Evolutionary conservation across 495 filamentous ascomycete species (phyloP), one percentile per base, ranked within the genome.

Genomic region (Tuber microsphaerosporum): DNA sequence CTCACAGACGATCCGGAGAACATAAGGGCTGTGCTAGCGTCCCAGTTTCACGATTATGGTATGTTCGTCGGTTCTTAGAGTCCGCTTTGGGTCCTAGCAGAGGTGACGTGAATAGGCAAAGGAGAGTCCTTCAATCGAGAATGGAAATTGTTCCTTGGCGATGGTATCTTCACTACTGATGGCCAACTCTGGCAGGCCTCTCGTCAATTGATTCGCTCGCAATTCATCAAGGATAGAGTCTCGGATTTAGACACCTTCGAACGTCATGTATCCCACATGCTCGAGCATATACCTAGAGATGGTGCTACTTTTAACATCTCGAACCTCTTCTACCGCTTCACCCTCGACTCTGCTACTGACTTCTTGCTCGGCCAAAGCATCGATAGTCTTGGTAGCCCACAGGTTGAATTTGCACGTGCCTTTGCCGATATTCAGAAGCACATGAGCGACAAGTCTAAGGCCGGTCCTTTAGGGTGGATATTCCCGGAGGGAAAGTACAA

Each of bases 321-420:
- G 44, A 88, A 90, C 14, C 85, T 94, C 31, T 90, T 94, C 83
- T 94, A 92, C 85, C 88, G 92, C 14, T 92, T 91, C 78, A 94
- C 93, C 1, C 86, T 97, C 16, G 94, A 97, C 82, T 86, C 90
- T 2, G 90, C 92, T 2, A 95, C 94, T 20, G 92, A 94, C 75
- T 97, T 95, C 82, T 85, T 97, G 46, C 87, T 97, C n/a, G 94
- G 94, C 20, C 85, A 90, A 70, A 89, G 89, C 72, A 89, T 92
- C 20, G 87, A 91, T 76, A 93, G 89, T 78, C 85, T 94, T n/a
- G 84, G 85, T n/a, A 87, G 86, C 73, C 84, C 87, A 9, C 81
- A 84, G 37, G 84, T 82, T 2, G 74, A 84, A 2, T 94, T 95
- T 81, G 91, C 91, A n/a, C 87, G 90, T 70, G 90, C 91, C 20